Conservation (phyloP, 768 basidiomycete genomes). For the Vishniacozyma victoriae region DNA sequence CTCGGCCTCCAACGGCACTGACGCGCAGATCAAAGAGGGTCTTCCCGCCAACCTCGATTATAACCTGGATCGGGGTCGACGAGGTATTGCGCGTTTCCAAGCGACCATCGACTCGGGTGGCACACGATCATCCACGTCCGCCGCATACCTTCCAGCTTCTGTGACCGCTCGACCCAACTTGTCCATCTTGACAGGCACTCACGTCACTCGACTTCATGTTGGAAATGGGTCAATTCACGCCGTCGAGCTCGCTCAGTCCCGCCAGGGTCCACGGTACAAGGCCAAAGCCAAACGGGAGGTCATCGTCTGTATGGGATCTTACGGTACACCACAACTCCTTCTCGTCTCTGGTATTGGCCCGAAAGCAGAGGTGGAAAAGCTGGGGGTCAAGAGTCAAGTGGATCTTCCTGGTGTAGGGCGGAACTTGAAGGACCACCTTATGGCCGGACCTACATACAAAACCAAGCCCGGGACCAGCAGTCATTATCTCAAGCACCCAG, state of each 20-base stretch:
- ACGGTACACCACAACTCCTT: conserved; percentile 1
- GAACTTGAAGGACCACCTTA: conserved; percentile 1
- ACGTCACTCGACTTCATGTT: conserved; percentile 9
- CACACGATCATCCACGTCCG: conserved; percentile 15
- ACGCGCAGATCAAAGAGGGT: conserved; percentile 5
- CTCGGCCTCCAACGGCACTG: too few species aligned
- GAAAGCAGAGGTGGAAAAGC: conserved; percentile 1
- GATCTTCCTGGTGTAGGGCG: neutral
- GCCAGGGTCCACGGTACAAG: neutral
- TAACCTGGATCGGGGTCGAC: conserved; percentile 8
- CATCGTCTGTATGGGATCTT: conserved; percentile 1
- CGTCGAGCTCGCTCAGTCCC: conserved; percentile 17
- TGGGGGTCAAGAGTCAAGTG: neutral
- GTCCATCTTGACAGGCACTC: conserved; percentile 15
- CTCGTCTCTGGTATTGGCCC: conserved; percentile 3
- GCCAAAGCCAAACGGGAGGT: conserved; percentile 2
- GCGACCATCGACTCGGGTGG: conserved; percentile 7
- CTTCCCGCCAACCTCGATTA: conserved; percentile 11
- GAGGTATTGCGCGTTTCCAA: conserved; percentile 21
- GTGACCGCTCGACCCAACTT: conserved; percentile 17
- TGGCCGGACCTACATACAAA: too few species aligned
- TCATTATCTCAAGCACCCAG: too few species aligned
- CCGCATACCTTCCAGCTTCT: conserved; percentile 17
- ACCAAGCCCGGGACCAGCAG: too few species aligned
- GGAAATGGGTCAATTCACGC: neutral